Evolutionary conservation across 768 basidiomycete genomes (phyloP).

Genomic region (Xanthoconium purpureum): DNA sequence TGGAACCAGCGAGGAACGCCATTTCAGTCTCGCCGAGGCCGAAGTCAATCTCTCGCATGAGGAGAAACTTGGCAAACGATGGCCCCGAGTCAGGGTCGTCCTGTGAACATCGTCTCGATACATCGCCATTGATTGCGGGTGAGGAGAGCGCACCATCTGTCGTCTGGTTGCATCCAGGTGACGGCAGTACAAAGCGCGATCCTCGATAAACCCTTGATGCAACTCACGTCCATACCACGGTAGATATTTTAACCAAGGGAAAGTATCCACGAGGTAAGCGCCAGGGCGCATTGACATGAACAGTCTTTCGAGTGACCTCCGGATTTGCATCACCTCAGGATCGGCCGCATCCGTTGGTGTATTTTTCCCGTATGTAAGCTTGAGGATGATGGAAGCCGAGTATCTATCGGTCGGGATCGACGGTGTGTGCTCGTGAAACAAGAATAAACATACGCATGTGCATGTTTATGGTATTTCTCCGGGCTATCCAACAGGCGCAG

Average conservation of each 20-base stretch:
- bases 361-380: slow-evolving; percentile 21
- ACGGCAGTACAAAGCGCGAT: slow-evolving; percentile 44
- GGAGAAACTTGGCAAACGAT: slow-evolving; percentile 53
- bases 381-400: slow-evolving; percentile 14
- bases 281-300: slow-evolving; percentile 26
- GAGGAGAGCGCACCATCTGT: slow-evolving; percentile 34
- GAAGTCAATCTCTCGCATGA: slow-evolving; percentile 47
- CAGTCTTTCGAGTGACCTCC: slow-evolving; percentile 21
- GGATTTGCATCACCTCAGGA: slow-evolving; percentile 18
- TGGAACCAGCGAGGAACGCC: slow-evolving; percentile 54
- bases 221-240: slow-evolving; percentile 60
- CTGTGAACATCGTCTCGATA: background rate
- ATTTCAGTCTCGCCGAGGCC: slow-evolving; percentile 50
- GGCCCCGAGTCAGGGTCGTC: slow-evolving; percentile 24
- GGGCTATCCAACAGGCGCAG: slow-evolving; percentile 13
- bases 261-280: slow-evolving; percentile 33
- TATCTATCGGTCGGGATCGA: slow-evolving; percentile 8
- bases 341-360: slow-evolving; percentile 10
- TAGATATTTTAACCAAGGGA: slow-evolving; percentile 40
- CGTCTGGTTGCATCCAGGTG: slow-evolving; percentile 43
- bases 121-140: background rate
- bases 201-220: slow-evolving; percentile 47
- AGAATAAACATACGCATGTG: slow-evolving; percentile 35
- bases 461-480: slow-evolving; percentile 6
- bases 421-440: slow-evolving; percentile 22